Evolutionary conservation across 257 asterid genomes (phyloP).

Genomic region (Ballota nigra): DNA sequence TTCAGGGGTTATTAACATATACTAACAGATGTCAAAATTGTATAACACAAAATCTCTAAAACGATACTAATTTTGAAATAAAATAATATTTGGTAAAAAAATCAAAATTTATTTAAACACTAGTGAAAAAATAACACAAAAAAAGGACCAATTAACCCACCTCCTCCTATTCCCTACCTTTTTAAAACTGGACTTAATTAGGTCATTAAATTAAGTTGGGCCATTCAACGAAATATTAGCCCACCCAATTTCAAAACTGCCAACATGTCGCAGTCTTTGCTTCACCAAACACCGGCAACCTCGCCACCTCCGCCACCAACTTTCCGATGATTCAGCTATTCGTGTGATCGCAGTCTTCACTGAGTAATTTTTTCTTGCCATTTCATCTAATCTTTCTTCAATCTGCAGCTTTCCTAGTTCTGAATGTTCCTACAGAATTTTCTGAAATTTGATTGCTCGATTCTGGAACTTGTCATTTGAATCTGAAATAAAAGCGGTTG

Average conservation of each 20-base stretch:
- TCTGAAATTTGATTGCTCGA: background rate
- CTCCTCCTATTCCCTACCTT: no score
- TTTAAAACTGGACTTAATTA: no score
- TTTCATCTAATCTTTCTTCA: background rate
- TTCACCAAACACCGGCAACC: conserved; percentile 23
- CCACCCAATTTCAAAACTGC: conserved; percentile 2
- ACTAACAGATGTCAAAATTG: no score
- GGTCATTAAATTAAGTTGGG: background rate
- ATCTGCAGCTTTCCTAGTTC: conserved; percentile 1
- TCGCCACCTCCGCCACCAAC: conserved; percentile 13
- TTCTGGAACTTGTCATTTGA: background rate
- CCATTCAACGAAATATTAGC: background rate
- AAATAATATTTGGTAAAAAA: no score
- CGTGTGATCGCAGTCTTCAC: background rate
- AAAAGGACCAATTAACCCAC: no score
- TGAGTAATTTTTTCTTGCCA: background rate
- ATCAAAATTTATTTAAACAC: no score
- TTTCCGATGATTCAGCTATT: background rate
- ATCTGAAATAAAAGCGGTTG: conserved; percentile 6
- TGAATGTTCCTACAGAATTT: background rate
- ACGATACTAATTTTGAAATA: no score
- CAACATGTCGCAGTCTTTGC: conserved; percentile 16
- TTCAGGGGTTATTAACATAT: no score
- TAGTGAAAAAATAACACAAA: no score
- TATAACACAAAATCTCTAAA: no score